phyloP scores from a whole-genome alignment of 2,329 filamentous ascomycete genomes.

The Pseudocercospora musae region DNA sequence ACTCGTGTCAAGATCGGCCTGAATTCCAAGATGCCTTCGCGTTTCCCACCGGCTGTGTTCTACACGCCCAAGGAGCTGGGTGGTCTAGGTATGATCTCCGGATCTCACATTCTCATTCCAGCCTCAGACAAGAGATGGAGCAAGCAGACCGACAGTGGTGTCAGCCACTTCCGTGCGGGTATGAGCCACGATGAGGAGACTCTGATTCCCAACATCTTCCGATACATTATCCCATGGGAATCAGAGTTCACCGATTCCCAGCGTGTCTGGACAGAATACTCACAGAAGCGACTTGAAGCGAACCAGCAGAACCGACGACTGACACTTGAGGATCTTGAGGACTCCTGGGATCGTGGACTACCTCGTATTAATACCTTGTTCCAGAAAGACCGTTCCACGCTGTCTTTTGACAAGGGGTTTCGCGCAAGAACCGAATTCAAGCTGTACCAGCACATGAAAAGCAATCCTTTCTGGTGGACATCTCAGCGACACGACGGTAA shows the following conservation, averaged over 20 bases:
- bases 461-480: slow-evolving; percentile 99
- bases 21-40: slow-evolving; percentile 98
- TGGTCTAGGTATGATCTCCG: slow-evolving; percentile 97
- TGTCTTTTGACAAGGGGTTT: slow-evolving; percentile 99
- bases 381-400: slow-evolving; percentile 94
- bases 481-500: slow-evolving; percentile 96
- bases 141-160: slow-evolving; percentile 94
- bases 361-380: slow-evolving; percentile 98
- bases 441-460: slow-evolving; percentile 98
- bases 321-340: slow-evolving; percentile 92
- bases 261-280: slow-evolving; percentile 98
- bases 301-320: slow-evolving; percentile 95
- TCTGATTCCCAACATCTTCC: slow-evolving; percentile 96
- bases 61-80: slow-evolving; percentile 98
- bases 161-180: slow-evolving; percentile 93
- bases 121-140: slow-evolving; percentile 98
- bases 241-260: slow-evolving; percentile 99
- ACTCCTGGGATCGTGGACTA: slow-evolving; percentile 96
- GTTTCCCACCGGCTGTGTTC: slow-evolving; percentile 97
- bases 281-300: slow-evolving; percentile 93
- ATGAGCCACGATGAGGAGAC: slow-evolving; percentile 99
- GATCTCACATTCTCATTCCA: slow-evolving; percentile 94
- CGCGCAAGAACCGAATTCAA: slow-evolving; percentile 94
- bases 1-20: slow-evolving; percentile 97
- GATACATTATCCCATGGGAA: slow-evolving; percentile 99